Conservation (phyloP, 495 filamentous ascomycete genomes). For the Daldinia grandis region DNA sequence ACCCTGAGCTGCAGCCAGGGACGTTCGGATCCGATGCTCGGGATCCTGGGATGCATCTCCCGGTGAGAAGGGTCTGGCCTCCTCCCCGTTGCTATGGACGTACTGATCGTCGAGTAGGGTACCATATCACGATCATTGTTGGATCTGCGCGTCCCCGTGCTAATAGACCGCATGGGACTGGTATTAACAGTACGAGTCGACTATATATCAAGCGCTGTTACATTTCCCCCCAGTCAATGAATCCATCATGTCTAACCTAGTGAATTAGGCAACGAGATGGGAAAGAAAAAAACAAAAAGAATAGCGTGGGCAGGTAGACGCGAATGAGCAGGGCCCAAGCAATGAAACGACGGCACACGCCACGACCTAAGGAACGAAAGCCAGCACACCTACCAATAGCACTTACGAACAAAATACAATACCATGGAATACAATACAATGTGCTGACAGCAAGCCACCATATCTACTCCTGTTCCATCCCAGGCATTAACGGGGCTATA, state of each 20-base stretch:
- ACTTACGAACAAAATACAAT: not conserved
- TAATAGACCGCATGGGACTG: not conserved
- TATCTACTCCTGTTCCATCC: not conserved
- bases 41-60: not conserved
- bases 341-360: slow-evolving; percentile 1
- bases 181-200: not conserved
- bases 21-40: slow-evolving; percentile 1
- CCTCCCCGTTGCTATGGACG: not conserved
- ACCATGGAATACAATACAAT: too few relatives aligned
- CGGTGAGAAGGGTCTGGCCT: not conserved
- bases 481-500: not conserved
- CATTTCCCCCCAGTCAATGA: not conserved
- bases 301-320: not conserved
- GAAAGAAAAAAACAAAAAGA: too few relatives aligned
- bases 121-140: not conserved
- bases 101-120: not conserved
- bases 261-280: too few relatives aligned
- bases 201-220: not conserved
- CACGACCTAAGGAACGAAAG: not conserved
- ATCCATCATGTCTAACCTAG: too few relatives aligned
- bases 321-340: not conserved
- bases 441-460: not conserved
- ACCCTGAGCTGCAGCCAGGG: not conserved
- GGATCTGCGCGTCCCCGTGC: not conserved
- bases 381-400: not conserved